phyloP scores from a whole-genome alignment of 2,329 filamentous ascomycete species.

The Penicillium sp. region DNA sequence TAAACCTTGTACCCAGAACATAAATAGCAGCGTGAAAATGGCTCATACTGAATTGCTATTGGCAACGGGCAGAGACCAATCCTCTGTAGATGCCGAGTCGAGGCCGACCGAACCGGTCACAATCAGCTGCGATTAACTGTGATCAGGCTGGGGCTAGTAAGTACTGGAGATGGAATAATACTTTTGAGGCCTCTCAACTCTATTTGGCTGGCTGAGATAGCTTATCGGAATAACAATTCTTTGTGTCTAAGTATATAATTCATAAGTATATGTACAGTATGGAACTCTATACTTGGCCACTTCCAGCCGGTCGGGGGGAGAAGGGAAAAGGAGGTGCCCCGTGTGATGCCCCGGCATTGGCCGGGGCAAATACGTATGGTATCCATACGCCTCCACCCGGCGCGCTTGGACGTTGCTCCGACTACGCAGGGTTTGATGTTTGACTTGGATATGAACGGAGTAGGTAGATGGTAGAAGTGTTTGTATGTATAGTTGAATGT shows the following conservation, averaged over 20 bases:
- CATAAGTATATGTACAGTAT: too few species aligned
- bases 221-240: too few species aligned
- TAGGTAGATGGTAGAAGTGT: slow-evolving; percentile 11
- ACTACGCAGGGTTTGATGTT: slow-evolving; percentile 20
- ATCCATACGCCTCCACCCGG: slow-evolving; percentile 16
- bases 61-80: background rate
- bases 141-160: too few species aligned
- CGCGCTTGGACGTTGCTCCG: slow-evolving; percentile 23
- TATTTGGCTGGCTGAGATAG: too few species aligned
- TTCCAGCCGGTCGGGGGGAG: slow-evolving; percentile 16
- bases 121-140: too few species aligned
- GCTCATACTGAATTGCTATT: slow-evolving; percentile 20
- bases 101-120: background rate
- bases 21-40: slow-evolving; percentile 22
- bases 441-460: too few species aligned
- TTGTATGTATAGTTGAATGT: too few species aligned
- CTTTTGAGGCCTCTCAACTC: too few species aligned
- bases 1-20: slow-evolving; percentile 25
- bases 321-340: slow-evolving; percentile 33
- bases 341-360: slow-evolving; percentile 24
- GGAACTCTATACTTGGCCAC: too few species aligned
- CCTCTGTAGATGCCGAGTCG: background rate
- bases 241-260: too few species aligned
- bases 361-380: slow-evolving; percentile 31
- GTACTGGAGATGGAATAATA: too few species aligned